A percentile compares a stretch with the other conserved stretches of the same genome.
These are phyloP conservation scores for Basipetospora chlamydospora DNA, from an alignment of 2,329 filamentous ascomycete genomes.

Conservation along the genomic window DNA sequence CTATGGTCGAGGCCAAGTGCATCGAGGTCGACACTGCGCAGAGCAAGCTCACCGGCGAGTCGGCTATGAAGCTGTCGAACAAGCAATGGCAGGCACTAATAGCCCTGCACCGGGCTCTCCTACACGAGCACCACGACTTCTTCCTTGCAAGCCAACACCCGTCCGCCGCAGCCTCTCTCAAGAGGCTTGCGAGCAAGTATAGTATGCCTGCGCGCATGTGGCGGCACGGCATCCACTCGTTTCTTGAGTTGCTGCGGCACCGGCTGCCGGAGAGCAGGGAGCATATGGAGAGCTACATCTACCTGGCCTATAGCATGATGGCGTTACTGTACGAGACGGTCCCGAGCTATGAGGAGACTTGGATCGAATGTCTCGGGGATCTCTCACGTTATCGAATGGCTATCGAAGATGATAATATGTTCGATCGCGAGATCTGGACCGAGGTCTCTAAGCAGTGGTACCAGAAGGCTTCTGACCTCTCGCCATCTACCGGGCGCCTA, in stretches of 20 bases:
- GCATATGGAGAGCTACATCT: slow-evolving; percentile 85
- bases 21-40: slow-evolving; percentile 65
- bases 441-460: slow-evolving; percentile 75
- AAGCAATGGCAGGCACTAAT: slow-evolving; percentile 80
- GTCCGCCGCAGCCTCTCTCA: slow-evolving; percentile 52
- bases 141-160: slow-evolving; percentile 82
- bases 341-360: slow-evolving; percentile 68
- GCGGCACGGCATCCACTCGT: slow-evolving; percentile 80
- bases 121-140: slow-evolving; percentile 76
- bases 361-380: slow-evolving; percentile 88
- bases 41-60: slow-evolving; percentile 25
- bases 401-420: slow-evolving; percentile 67
- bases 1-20: slow-evolving; percentile 78
- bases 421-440: slow-evolving; percentile 69
- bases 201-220: slow-evolving; percentile 91
- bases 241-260: slow-evolving; percentile 62
- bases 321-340: slow-evolving; percentile 76
- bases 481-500: slow-evolving; percentile 60
- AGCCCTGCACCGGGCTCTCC: slow-evolving; percentile 61
- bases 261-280: slow-evolving; percentile 64
- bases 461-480: slow-evolving; percentile 61
- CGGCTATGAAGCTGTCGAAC: slow-evolving; percentile 31
- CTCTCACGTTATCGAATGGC: slow-evolving; percentile 76
- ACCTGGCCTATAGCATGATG: slow-evolving; percentile 82
- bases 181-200: slow-evolving; percentile 62